These are phyloP conservation scores for Hibiscus tridactylites DNA, from an alignment of 345 rosid genomes.

Conservation along the genomic window DNA sequence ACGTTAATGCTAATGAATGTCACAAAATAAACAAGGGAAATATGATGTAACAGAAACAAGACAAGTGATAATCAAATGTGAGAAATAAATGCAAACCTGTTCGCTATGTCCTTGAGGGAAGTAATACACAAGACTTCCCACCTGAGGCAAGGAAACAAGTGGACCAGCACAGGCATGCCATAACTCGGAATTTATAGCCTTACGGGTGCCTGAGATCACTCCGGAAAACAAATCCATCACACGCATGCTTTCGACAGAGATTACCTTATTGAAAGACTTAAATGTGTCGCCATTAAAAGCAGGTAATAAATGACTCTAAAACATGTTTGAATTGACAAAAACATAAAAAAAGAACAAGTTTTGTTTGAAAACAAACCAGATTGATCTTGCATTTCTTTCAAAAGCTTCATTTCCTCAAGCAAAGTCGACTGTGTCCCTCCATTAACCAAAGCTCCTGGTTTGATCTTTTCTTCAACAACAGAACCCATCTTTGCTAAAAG, in stretches of 20 bases:
- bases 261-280: not conserved
- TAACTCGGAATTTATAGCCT: conserved; percentile 77
- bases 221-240: not conserved
- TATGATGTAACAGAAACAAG: not conserved
- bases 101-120: conserved; percentile 99
- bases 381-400: conserved; percentile 81
- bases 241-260: conserved; percentile 1
- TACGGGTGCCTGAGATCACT: conserved; percentile 49
- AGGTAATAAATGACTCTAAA: not conserved
- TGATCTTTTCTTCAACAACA: conserved; percentile 63
- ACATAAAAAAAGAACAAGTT: not conserved
- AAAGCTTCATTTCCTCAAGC: conserved; percentile 86
- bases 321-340: not conserved
- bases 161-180: conserved; percentile 99
- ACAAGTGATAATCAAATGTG: not conserved
- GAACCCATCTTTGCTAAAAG: conserved; percentile 28
- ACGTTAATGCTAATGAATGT: not conserved
- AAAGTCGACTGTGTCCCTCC: conserved; percentile 39
- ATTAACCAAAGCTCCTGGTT: conserved; percentile 28
- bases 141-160: conserved; percentile 83
- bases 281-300: not conserved
- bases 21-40: not conserved
- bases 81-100: conserved; percentile 54
- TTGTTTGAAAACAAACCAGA: conserved; percentile 46
- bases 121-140: conserved; percentile 88